A percentile compares a stretch with the other conserved stretches of the same genome.
phyloP scores from a whole-genome alignment of 495 filamentous ascomycete genomes.

The Trichoderma erinaceum region DNA sequence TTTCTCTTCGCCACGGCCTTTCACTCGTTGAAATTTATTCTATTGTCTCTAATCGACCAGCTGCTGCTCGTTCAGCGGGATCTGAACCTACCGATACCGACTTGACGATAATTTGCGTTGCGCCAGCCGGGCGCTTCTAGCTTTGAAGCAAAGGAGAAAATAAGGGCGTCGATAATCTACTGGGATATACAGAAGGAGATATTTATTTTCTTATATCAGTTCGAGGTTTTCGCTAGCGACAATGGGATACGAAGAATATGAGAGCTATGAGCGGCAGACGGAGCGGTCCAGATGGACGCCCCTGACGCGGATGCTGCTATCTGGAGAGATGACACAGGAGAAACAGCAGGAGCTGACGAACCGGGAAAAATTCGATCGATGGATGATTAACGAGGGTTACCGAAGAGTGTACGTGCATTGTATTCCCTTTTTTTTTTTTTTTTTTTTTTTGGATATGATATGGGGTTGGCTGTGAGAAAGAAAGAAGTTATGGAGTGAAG shows the following conservation, averaged over 20 bases:
- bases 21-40: conserved; percentile 26
- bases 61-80: conserved; percentile 49
- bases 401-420: conserved; percentile 54
- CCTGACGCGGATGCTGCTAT: conserved; percentile 60
- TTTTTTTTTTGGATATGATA: background rate
- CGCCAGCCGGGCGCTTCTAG: background rate
- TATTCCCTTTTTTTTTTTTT: background rate
- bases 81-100: conserved; percentile 40
- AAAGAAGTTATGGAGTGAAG: background rate
- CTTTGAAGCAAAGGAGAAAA: background rate
- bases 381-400: conserved; percentile 78
- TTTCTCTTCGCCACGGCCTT: conserved; percentile 11
- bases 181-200: background rate
- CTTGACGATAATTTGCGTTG: background rate
- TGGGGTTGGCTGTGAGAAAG: background rate
- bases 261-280: conserved; percentile 29
- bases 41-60: conserved; percentile 25
- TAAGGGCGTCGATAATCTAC: background rate
- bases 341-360: conserved; percentile 52
- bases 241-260: conserved; percentile 36
- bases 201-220: too few relatives aligned
- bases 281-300: conserved; percentile 65
- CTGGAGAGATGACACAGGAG: conserved; percentile 62
- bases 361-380: conserved; percentile 47
- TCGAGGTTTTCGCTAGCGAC: conserved; percentile 22